A percentile compares a stretch with the other conserved stretches of the same genome.
Conservation (phyloP, 768 basidiomycete genomes). For the Dendrothele bispora region DNA sequence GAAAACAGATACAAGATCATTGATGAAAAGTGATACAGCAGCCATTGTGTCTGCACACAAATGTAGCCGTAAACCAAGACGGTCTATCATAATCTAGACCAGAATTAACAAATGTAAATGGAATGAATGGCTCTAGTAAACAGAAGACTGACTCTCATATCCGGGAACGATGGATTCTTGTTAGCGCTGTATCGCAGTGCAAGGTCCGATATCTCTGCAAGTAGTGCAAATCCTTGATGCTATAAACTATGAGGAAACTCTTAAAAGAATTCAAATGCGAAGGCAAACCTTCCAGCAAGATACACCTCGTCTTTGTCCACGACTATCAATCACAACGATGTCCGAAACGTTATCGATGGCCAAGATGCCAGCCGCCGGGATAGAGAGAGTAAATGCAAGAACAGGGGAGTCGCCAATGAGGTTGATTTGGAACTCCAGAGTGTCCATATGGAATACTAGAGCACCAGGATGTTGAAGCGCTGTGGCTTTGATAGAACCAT, state of each 20-base stretch:
- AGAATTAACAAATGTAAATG: too few relatives aligned
- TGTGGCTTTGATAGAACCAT: conserved; percentile 64
- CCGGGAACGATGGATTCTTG: conserved; percentile 24
- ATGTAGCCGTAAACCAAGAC: conserved; percentile 55
- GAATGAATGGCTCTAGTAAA: too few relatives aligned
- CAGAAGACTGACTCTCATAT: conserved; percentile 19
- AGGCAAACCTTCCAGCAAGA: conserved; percentile 66
- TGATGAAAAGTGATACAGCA: conserved; percentile 55
- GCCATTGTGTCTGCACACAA: conserved; percentile 78
- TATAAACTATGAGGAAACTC: conserved; percentile 20
- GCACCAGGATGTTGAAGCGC: conserved; percentile 63
- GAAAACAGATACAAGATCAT: conserved; percentile 49
- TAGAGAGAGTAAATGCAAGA: conserved; percentile 46
- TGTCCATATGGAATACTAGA: conserved; percentile 64
- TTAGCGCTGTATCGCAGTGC: conserved; percentile 40
- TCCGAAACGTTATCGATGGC: conserved; percentile 54
- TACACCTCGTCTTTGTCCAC: conserved; percentile 32
- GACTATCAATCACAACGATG: conserved; percentile 15
- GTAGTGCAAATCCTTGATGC: conserved; percentile 67
- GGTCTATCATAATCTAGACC: conserved; percentile 58
- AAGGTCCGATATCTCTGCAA: conserved; percentile 58
- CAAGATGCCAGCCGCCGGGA: conserved; percentile 51
- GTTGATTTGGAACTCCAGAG: conserved; percentile 69
- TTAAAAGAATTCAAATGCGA: not conserved
- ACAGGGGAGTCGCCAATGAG: conserved; percentile 67